Percentiles rank a stretch among this genome's conserved stretches.
These are phyloP conservation scores for Saprolegnia diclina DNA, from an alignment of 352 stramenopile species.

Conservation along the genomic window DNA sequence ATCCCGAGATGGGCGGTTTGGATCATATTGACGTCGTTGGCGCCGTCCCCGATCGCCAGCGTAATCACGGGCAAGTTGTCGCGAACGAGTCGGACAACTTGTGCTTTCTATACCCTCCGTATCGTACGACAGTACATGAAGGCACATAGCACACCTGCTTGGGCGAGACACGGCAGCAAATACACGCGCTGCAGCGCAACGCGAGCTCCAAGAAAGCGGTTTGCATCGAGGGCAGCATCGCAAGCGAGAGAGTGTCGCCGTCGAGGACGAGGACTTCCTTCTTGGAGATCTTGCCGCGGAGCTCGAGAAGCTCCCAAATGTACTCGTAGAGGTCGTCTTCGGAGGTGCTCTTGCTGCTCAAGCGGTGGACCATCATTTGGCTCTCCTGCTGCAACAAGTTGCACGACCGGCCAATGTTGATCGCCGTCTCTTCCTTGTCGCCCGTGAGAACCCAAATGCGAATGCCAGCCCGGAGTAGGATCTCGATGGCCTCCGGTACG, in stretches of 20 bases:
- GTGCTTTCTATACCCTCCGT: conserved; percentile 62
- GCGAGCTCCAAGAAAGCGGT: not conserved
- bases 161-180: conserved; percentile 19
- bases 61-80: conserved; percentile 42
- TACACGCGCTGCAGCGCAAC: conserved; percentile 3
- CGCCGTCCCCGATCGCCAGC: conserved; percentile 89
- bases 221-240: conserved; percentile 1
- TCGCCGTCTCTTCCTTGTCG: conserved; percentile 96
- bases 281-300: not conserved
- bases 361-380: conserved; percentile 33
- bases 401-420: conserved; percentile 95
- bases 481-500: conserved; percentile 90
- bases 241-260: conserved; percentile 26
- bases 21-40: conserved; percentile 94
- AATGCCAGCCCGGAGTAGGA: conserved; percentile 91
- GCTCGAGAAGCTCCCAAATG: not conserved
- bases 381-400: conserved; percentile 49
- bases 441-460: conserved; percentile 98
- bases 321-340: conserved; percentile 14
- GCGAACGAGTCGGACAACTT: conserved; percentile 65
- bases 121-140: not conserved
- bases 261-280: conserved; percentile 41
- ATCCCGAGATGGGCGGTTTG: conserved; percentile 89
- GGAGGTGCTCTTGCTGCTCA: conserved; percentile 7
- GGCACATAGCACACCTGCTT: not conserved